Evolutionary conservation across 257 asterid genomes (phyloP), one percentile per base, ranked within the genome.

Genomic region (Nicotiana noctiflora): DNA sequence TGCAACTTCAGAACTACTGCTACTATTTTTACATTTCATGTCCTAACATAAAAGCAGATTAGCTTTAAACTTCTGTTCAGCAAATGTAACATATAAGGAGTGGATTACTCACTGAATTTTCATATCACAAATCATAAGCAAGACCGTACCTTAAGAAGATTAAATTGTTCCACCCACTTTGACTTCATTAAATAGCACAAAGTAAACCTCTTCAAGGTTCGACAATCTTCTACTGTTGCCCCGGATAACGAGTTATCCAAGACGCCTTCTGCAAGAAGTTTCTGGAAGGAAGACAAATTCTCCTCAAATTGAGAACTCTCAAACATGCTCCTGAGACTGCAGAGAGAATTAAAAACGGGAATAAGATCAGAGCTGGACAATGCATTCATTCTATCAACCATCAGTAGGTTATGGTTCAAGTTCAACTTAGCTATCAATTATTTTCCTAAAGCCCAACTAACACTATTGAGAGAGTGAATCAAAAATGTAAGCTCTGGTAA

Each of bases 301-400:
- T 91, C 97, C 88, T 85, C 84, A 84, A 93, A 87, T 62, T 88
- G 89, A 72, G 81, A 82, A 84, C 95, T 91, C 25, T 83, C 86
- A 31, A 93, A 93, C 97, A 93, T 87, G 89, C 89, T 86, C 86
- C 83, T 79, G 61, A 93, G 89, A 80, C 92, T 89, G 93, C 83
- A 76, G 51, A 83, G 37, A 53, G 72, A 52, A 62, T 79, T 49
- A 2, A 74, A 23, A 70, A 72, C n/a, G 37, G 79, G 44, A 72
- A 23, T 25, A 49, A 49, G 79, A 25, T 74, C 44, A 14, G 79
- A 25, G 62, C 25, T 49, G 4, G 19, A 49, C 61, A 74, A 8
- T 25, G 25, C 23, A 25, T 74, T 74, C 60, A 21, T 14, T 72
- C 77, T 5, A 72, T 46, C 40, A 74, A 8, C 15, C 40, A 72